These are phyloP conservation scores for Pinus albicaulis DNA, from an alignment of 75 land plant species.

Conservation along the genomic window DNA sequence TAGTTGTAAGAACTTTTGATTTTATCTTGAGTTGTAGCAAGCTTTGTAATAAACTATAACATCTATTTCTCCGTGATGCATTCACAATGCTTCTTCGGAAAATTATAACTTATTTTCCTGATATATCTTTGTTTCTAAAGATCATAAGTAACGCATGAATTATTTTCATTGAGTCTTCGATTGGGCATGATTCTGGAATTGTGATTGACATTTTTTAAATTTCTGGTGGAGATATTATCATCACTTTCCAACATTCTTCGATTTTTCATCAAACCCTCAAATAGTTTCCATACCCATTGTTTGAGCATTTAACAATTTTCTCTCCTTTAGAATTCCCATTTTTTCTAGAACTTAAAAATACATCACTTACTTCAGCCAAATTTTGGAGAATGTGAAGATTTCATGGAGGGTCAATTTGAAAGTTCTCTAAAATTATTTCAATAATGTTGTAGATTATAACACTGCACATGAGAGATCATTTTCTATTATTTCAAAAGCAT, in stretches of 20 bases:
- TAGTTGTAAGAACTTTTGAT: slow-evolving; percentile 52
- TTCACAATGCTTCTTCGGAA: too few species aligned
- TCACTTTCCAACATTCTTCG: not conserved
- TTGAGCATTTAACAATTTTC: not conserved
- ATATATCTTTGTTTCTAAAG: slow-evolving; percentile 7
- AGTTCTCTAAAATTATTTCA: slow-evolving; percentile 65
- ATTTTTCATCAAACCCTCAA: not conserved
- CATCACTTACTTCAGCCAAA: slow-evolving; percentile 56
- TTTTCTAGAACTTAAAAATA: not conserved
- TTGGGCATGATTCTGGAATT: not conserved
- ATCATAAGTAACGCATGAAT: not conserved
- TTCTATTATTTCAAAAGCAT: slow-evolving; percentile 80
- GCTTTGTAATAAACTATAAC: slow-evolving; percentile 58
- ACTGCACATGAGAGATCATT: slow-evolving; percentile 53
- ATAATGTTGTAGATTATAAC: slow-evolving; percentile 55
- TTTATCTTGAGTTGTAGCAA: slow-evolving; percentile 64
- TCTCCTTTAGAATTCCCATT: not conserved
- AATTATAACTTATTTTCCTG: too few species aligned
- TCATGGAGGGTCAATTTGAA: slow-evolving; percentile 85
- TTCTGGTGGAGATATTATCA: not conserved
- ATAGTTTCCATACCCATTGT: not conserved
- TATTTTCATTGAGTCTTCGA: not conserved
- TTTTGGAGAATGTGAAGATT: slow-evolving; percentile 89
- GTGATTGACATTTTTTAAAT: not conserved
- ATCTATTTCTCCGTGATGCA: slow-evolving; percentile 67